phyloP scores from a whole-genome alignment of 139 green algal species.

The Tetraselmis striata region DNA sequence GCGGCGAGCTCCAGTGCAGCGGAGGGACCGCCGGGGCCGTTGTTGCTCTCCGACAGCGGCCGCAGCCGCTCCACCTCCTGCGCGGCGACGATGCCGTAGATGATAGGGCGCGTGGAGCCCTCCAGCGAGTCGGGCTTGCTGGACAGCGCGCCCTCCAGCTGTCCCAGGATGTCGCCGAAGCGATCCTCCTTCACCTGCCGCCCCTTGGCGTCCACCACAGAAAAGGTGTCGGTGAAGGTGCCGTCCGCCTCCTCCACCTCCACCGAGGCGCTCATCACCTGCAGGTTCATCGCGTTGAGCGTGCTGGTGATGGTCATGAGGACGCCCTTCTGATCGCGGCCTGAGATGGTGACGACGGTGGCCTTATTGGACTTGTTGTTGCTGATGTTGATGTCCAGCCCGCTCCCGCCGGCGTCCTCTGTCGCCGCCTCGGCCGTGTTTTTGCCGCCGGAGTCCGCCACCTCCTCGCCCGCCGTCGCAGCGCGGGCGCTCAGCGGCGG shows the following conservation, averaged over 20 bases:
- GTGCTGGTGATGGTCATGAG: conserved; percentile 55
- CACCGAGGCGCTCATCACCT: conserved; percentile 55
- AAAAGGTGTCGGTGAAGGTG: neutral
- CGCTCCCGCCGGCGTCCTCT: neutral
- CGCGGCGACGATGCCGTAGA: conserved; percentile 67
- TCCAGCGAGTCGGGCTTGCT: conserved; percentile 17
- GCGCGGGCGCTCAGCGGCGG: neutral
- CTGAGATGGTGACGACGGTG: conserved; percentile 46
- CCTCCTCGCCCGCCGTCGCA: neutral
- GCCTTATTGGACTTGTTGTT: conserved; percentile 40
- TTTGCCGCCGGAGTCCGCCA: neutral
- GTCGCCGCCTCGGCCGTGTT: no score
- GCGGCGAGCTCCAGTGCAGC: conserved; percentile 69
- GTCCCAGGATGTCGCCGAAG: conserved; percentile 33
- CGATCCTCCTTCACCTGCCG: conserved; percentile 26
- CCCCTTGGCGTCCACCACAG: neutral
- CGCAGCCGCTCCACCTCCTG: conserved; percentile 52
- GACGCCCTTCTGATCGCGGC: conserved; percentile 45
- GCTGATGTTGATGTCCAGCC: conserved; percentile 48
- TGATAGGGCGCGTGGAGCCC: conserved; percentile 62
- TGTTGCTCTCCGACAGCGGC: conserved; percentile 21
- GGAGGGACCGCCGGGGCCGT: conserved; percentile 40
- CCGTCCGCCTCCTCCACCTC: neutral
- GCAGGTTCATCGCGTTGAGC: conserved; percentile 50
- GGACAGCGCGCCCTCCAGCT: conserved; percentile 45